These are phyloP conservation scores for Paspalum notatum DNA, from an alignment of 176 grass and related monocot species.

Conservation along the genomic window DNA sequence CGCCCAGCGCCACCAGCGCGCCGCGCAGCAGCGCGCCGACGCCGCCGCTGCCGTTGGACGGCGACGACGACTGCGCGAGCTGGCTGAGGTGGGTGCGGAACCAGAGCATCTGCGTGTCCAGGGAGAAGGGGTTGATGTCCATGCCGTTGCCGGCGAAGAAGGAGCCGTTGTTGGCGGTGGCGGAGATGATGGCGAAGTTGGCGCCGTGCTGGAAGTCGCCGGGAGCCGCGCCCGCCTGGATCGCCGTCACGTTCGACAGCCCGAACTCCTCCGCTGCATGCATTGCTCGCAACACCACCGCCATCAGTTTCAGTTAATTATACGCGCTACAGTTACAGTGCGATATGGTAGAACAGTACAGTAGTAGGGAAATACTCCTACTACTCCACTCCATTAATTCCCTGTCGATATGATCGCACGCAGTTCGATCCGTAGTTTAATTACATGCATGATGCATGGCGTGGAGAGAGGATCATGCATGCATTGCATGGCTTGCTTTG, in stretches of 20 bases:
- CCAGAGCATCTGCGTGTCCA: constrained; percentile 58
- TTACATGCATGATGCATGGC: too few species aligned
- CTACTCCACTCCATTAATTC: too few species aligned
- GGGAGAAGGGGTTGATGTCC: constrained; percentile 25
- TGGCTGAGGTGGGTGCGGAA: constrained; percentile 39
- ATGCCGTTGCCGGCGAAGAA: constrained; percentile 59
- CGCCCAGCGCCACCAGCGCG: constrained; percentile 61
- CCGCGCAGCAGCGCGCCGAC: constrained; percentile 24
- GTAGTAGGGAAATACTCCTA: not conserved
- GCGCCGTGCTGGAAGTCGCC: constrained; percentile 52
- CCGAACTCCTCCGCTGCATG: constrained; percentile 59
- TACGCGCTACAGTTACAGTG: not conserved
- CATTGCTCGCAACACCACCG: not conserved
- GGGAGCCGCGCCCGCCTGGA: constrained; percentile 21
- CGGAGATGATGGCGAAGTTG: constrained; percentile 69
- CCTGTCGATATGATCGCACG: not conserved
- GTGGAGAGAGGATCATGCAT: not conserved
- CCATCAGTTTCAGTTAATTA: not conserved
- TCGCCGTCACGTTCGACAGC: constrained; percentile 50
- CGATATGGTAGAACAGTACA: not conserved
- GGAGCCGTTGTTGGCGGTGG: constrained; percentile 53
- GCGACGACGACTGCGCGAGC: constrained; percentile 11
- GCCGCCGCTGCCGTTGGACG: not conserved
- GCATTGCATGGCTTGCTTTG: constrained; percentile 6
- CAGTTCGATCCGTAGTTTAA: not conserved